Evolutionary conservation across 2,329 filamentous ascomycete genomes (phyloP).

Genomic region (Fusarium sp.): DNA sequence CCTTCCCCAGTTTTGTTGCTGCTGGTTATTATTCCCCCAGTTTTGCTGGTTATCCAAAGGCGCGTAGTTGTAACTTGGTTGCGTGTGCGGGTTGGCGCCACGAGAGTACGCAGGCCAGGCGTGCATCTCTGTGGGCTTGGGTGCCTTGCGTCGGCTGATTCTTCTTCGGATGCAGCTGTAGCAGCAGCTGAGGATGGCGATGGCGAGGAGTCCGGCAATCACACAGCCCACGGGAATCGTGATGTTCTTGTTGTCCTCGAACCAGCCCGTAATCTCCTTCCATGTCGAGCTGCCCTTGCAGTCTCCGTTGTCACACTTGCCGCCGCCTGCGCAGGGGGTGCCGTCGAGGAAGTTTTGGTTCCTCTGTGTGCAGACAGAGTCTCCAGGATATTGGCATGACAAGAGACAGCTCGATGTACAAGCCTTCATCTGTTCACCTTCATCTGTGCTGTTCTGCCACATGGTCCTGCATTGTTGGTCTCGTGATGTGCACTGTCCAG

Average conservation of each 20-base stretch:
- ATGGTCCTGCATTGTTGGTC: constrained; percentile 89
- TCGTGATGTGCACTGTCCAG: constrained; percentile 93
- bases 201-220: constrained; percentile 77
- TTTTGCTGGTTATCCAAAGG: constrained; percentile 34
- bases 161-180: constrained; percentile 57
- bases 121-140: constrained; percentile 44
- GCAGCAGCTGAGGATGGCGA: constrained; percentile 77
- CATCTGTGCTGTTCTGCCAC: constrained; percentile 79
- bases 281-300: constrained; percentile 79
- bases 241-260: constrained; percentile 80
- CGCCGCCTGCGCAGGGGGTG: constrained; percentile 84
- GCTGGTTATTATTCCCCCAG: constrained; percentile 10
- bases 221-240: constrained; percentile 83
- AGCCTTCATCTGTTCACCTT: constrained; percentile 78
- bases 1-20: constrained; percentile 33
- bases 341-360: constrained; percentile 96
- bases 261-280: constrained; percentile 80
- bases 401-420: constrained; percentile 79
- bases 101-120: constrained; percentile 42
- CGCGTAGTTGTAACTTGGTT: constrained; percentile 38
- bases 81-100: constrained; percentile 30
- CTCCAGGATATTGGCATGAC: constrained; percentile 80
- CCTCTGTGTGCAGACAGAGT: constrained; percentile 77
- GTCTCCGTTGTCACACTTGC: constrained; percentile 80
- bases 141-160: constrained; percentile 35